A percentile compares a stretch with the other conserved stretches of the same genome.
Evolutionary conservation across 495 filamentous ascomycete genomes (phyloP).

Genomic region (Aspergillus nidulans): DNA sequence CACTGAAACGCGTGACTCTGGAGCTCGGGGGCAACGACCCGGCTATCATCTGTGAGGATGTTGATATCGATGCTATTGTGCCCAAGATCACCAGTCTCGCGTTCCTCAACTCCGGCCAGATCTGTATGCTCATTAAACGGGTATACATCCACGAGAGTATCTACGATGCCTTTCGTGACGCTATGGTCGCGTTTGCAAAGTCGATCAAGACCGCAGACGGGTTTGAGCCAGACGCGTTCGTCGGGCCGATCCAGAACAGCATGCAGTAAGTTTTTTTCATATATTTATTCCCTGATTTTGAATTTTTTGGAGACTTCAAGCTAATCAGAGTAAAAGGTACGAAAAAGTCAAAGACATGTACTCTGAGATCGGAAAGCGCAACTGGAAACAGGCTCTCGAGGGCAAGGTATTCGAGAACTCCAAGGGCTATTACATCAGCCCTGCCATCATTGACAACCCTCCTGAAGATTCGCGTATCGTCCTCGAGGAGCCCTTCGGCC

Average conservation of each 20-base stretch:
- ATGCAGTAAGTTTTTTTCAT: no score
- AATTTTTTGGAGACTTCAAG: no score
- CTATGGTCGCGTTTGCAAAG: slow-evolving; percentile 23
- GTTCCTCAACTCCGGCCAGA: slow-evolving; percentile 49
- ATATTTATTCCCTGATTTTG: no score
- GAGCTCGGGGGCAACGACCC: slow-evolving; percentile 68
- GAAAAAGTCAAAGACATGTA: no score
- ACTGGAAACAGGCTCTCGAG: no score
- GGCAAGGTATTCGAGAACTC: no score
- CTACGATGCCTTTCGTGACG: slow-evolving; percentile 40
- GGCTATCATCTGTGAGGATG: slow-evolving; percentile 60
- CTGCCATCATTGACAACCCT: slow-evolving; percentile 57
- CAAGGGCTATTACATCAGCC: slow-evolving; percentile 50
- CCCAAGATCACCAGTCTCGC: slow-evolving; percentile 44
- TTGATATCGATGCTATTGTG: slow-evolving; percentile 55
- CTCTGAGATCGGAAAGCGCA: no score
- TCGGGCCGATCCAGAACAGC: no score
- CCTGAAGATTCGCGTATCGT: slow-evolving; percentile 48
- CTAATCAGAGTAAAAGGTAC: no score
- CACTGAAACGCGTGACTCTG: slow-evolving; percentile 56
- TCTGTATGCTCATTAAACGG: slow-evolving; percentile 58
- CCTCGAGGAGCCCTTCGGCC: slow-evolving; percentile 46
- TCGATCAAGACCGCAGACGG: no score
- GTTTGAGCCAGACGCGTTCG: no score
- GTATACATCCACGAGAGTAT: slow-evolving; percentile 64